These are phyloP conservation scores for Melaleuca alternifolia DNA, from an alignment of 345 rosid species.

Conservation along the genomic window DNA sequence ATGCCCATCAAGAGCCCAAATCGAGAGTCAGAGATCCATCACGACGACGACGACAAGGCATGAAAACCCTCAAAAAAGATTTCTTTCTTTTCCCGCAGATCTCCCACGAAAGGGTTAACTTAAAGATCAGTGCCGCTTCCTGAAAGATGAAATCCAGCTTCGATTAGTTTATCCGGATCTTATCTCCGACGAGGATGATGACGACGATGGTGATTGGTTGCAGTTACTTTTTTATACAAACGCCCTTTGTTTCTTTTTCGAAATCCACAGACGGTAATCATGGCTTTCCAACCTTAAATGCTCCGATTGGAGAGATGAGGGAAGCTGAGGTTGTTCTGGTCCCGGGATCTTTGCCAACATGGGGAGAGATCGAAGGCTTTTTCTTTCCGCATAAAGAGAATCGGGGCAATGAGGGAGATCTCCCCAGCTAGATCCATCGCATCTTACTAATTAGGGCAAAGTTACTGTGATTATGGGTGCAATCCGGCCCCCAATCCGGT, in stretches of 20 bases:
- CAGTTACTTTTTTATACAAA: not conserved
- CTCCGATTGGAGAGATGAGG: not conserved
- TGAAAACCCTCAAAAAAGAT: too few relatives aligned
- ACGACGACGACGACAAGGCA: not conserved
- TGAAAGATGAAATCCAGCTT: not conserved
- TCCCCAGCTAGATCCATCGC: not conserved
- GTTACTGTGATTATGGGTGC: not conserved
- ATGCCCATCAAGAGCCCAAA: too few relatives aligned
- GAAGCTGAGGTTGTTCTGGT: not conserved
- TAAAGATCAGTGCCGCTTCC: not conserved
- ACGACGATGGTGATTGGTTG: not conserved
- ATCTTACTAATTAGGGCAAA: not conserved
- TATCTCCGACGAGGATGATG: too few relatives aligned
- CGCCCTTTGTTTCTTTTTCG: not conserved
- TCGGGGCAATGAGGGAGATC: not conserved
- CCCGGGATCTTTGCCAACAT: not conserved
- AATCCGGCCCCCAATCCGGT: not conserved
- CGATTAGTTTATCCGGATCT: not conserved
- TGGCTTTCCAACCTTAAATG: not conserved
- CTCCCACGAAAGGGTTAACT: not conserved
- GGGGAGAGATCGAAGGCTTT: not conserved
- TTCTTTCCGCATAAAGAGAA: not conserved
- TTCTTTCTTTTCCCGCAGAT: not conserved
- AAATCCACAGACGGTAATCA: not conserved
- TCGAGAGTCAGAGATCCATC: not conserved